Evolutionary conservation across 2,329 filamentous ascomycete genomes (phyloP).

Genomic region (Aspergillus nomiae): DNA sequence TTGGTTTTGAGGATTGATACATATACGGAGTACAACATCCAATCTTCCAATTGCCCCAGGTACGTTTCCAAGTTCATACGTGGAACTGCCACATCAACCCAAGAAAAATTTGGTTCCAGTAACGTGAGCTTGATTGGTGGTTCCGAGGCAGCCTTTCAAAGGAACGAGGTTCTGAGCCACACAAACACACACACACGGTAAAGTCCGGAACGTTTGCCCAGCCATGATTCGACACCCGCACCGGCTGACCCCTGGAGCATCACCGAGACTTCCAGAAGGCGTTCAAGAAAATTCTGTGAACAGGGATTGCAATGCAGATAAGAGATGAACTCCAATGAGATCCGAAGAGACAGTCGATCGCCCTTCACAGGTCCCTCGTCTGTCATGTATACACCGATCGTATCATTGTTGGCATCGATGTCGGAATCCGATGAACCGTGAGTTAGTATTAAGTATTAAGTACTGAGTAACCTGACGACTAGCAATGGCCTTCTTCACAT

Average conservation of each 20-base stretch:
- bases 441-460: too few species aligned
- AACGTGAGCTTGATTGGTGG: not conserved
- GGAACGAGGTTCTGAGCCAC: slow-evolving; percentile 6
- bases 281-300: slow-evolving; percentile 1
- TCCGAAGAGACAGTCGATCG: not conserved
- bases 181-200: slow-evolving; percentile 1
- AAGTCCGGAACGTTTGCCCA: slow-evolving; percentile 12
- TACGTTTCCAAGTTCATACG: not conserved
- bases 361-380: too few species aligned
- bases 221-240: slow-evolving; percentile 3
- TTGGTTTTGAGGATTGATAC: not conserved
- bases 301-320: not conserved
- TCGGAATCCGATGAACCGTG: too few species aligned
- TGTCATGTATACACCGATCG: too few species aligned
- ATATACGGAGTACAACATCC: not conserved
- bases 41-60: not conserved
- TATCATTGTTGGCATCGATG: too few species aligned
- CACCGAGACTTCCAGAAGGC: slow-evolving; percentile 3
- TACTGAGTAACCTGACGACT: too few species aligned
- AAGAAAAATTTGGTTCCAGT: not conserved
- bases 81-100: not conserved
- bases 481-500: not conserved
- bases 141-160: not conserved
- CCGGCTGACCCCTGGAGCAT: slow-evolving; percentile 1
- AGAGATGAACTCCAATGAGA: not conserved